A percentile compares a stretch with the other conserved stretches of the same genome.
phyloP scores from a whole-genome alignment of 106 monocot genomes.

The Alisma plantagoaquatica region DNA sequence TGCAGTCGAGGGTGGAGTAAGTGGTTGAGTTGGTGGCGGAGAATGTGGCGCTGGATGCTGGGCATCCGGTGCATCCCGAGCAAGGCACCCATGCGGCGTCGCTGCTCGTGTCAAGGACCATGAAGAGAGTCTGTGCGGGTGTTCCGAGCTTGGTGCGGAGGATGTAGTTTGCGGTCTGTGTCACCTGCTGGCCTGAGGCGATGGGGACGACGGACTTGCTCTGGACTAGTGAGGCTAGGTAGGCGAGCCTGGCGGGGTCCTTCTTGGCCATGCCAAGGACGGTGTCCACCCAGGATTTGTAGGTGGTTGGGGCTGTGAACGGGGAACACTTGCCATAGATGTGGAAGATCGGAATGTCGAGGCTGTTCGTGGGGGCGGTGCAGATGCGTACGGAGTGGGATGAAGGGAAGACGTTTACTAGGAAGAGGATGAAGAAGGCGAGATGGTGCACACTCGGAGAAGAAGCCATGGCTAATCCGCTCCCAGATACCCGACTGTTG shows the following conservation, averaged over 20 bases:
- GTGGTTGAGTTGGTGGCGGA: constrained; percentile 37
- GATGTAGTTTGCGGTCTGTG: constrained; percentile 65
- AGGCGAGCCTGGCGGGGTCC: constrained; percentile 41
- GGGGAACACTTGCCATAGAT: constrained; percentile 35
- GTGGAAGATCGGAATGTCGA: constrained; percentile 45
- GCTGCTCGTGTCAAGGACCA: constrained; percentile 68
- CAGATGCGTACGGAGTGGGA: constrained; percentile 9
- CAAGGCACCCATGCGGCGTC: constrained; percentile 69
- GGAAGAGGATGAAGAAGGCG: background rate
- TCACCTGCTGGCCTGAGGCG: constrained; percentile 62
- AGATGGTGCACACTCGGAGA: too few species aligned
- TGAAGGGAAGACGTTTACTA: constrained; percentile 16
- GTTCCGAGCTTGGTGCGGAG: constrained; percentile 58
- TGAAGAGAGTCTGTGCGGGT: constrained; percentile 58
- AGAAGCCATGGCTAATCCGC: background rate
- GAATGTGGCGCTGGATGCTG: constrained; percentile 19
- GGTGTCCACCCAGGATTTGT: constrained; percentile 32
- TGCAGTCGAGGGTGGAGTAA: constrained; percentile 46
- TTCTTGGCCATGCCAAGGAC: constrained; percentile 14
- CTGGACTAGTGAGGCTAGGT: constrained; percentile 30
- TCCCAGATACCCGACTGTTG: too few species aligned
- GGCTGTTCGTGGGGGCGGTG: background rate
- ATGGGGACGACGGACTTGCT: constrained; percentile 38
- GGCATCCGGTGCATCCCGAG: constrained; percentile 45
- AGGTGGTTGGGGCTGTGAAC: constrained; percentile 19